Base-by-base conservation (phyloP, 257 asterid genomes). In the Hygrophila difformis region DNA sequence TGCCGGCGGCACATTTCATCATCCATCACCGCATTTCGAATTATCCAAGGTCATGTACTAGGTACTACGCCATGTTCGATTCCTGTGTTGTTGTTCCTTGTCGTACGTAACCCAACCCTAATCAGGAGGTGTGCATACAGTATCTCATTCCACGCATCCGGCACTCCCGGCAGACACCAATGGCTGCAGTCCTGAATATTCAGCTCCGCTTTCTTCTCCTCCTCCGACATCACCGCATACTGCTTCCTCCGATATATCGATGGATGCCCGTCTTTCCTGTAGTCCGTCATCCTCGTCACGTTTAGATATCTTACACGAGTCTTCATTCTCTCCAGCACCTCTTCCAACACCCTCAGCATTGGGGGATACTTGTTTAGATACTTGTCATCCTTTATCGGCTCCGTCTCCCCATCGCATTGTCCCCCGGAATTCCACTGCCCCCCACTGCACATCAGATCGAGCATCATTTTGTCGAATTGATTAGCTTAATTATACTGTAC, bases 381-480 rank as follows among this genome's bases (percentile, higher is more conserved):
- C 0, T 70, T 63, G 14, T 76, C 84, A 13, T 79, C 73, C 54
- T 70, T 82, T 39, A 79, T 82, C 26, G 91, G 84, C 62, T 82
- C 79, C 0, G 91, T 73, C 49, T 82, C 91, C 4, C 66, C 60
- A 40, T 82, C 77, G 22, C 94, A 82, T 18, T 65, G 74, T 40
- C 94, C 94, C 1, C 94, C 91, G 0, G 84, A 76, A 47, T 79
- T 82, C 94, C 94, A 82, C 45, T 68, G 94, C 50, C 91, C 94
- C 0, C 94, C 91, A 15, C 94, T 24, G 45, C 2, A 9, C 13
- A 17, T 19, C 3, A 3, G 4, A 17, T 21, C 17, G 2, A 12
- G 1, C 3, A 2, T 3, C 23, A 16, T n/a, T 3, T 14, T 12
- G 3, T 2, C 1, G 47, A n/a, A n/a, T n/a, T n/a, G n/a, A n/a